Evolutionary conservation across 148 eudicot species (phyloP).

Genomic region (Beta vulgaris): DNA sequence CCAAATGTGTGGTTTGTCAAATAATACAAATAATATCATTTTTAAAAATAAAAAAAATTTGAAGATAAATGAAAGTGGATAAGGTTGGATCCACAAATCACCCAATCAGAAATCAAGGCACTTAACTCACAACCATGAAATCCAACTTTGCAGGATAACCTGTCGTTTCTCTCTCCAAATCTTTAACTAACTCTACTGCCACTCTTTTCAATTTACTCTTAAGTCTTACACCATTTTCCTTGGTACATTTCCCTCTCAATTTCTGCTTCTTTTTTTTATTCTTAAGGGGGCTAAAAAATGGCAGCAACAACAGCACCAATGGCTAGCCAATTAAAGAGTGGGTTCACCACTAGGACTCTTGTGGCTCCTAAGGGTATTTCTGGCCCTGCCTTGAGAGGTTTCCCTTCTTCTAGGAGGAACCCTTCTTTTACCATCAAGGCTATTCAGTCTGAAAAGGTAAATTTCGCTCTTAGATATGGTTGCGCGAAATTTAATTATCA

Average conservation of each 20-base stretch:
- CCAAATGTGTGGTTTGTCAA: background rate
- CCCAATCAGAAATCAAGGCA: conserved; percentile 32
- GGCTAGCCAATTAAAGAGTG: conserved; percentile 45
- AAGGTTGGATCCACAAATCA: conserved; percentile 22
- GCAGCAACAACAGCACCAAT: conserved; percentile 39
- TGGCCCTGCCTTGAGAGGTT: conserved; percentile 30
- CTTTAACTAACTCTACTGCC: conserved; percentile 19
- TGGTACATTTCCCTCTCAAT: background rate
- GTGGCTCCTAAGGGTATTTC: conserved; percentile 37
- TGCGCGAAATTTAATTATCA: too few species aligned
- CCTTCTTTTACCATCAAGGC: conserved; percentile 39
- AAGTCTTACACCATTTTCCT: background rate
- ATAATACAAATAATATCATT: background rate
- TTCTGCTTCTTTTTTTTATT: background rate
- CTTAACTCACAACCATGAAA: conserved; percentile 33
- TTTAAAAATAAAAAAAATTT: background rate
- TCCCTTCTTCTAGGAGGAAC: conserved; percentile 29
- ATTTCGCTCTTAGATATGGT: too few species aligned
- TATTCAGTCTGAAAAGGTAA: conserved; percentile 42
- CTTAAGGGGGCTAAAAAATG: conserved; percentile 17
- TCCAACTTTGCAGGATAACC: conserved; percentile 28
- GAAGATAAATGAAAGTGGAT: conserved; percentile 39
- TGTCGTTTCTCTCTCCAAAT: conserved; percentile 26
- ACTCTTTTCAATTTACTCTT: background rate
- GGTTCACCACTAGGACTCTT: conserved; percentile 24